These are phyloP conservation scores for Ceratocystis harringtonii DNA, from an alignment of 2,329 filamentous ascomycete species.

Conservation along the genomic window DNA sequence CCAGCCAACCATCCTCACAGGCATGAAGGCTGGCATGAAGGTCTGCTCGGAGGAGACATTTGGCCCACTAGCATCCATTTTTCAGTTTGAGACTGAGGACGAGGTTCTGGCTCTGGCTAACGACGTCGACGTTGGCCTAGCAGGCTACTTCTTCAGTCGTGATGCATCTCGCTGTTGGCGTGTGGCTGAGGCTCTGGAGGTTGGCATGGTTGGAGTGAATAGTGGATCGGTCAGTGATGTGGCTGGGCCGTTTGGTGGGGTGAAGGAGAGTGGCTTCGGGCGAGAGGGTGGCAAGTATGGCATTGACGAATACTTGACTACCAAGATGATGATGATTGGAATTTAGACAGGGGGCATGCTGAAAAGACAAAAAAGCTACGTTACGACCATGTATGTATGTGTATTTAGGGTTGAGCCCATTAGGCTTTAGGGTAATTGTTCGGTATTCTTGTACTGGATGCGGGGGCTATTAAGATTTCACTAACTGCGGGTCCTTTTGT, in stretches of 20 bases:
- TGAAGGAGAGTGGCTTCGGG: slow-evolving; percentile 71
- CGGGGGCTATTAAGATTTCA: neutral
- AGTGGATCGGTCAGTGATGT: slow-evolving; percentile 32
- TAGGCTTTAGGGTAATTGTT: neutral
- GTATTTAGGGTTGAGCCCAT: neutral
- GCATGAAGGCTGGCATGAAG: slow-evolving; percentile 51
- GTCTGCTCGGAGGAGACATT: slow-evolving; percentile 57
- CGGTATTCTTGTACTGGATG: neutral
- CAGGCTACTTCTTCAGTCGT: slow-evolving; percentile 53
- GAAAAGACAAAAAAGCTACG: neutral
- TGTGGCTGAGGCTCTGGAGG: slow-evolving; percentile 35
- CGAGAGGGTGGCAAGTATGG: slow-evolving; percentile 65
- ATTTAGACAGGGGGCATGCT: neutral
- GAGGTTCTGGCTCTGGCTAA: slow-evolving; percentile 56
- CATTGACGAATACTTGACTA: slow-evolving; percentile 60
- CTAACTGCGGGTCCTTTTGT: neutral
- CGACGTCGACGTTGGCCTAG: slow-evolving; percentile 50
- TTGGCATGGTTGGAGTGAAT: slow-evolving; percentile 26
- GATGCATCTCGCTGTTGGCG: slow-evolving; percentile 29
- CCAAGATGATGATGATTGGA: slow-evolving; percentile 42
- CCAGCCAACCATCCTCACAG: slow-evolving; percentile 51
- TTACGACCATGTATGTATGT: neutral
- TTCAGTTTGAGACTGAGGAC: slow-evolving; percentile 53
- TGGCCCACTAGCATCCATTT: slow-evolving; percentile 53
- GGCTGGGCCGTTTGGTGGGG: slow-evolving; percentile 55